Percentiles rank a stretch among this genome's conserved stretches.
Conservation (phyloP, 352 stramenopile species). For the Pythium guiyangense region DNA sequence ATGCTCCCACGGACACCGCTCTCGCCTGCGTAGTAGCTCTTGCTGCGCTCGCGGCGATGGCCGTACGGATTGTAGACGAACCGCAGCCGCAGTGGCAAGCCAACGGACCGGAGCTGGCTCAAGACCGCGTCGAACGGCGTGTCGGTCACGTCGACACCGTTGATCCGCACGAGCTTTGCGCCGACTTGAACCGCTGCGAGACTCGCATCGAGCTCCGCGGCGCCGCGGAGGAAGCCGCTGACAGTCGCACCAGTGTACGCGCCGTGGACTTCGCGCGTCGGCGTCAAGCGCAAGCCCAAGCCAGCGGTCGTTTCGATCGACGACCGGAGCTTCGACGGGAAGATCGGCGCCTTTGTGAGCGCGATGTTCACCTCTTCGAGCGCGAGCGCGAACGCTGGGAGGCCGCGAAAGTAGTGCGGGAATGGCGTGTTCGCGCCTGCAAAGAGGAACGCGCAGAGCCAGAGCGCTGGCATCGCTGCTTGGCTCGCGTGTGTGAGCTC, state of each 20-base stretch:
- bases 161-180: slow-evolving; percentile 64
- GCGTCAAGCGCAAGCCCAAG: slow-evolving; percentile 51
- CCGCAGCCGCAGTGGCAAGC: slow-evolving; percentile 51
- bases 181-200: slow-evolving; percentile 57
- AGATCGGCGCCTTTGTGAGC: slow-evolving; percentile 41
- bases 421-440: slow-evolving; percentile 72
- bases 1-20: slow-evolving; percentile 9
- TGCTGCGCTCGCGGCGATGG: slow-evolving; percentile 23
- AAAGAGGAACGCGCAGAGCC: slow-evolving; percentile 67
- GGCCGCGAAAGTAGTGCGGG: slow-evolving; percentile 53
- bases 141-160: slow-evolving; percentile 55
- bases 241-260: slow-evolving; percentile 66
- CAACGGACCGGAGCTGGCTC: slow-evolving; percentile 36
- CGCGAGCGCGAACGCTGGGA: slow-evolving; percentile 71
- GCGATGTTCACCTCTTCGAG: slow-evolving; percentile 68
- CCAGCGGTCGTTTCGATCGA: slow-evolving; percentile 48
- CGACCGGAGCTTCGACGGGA: slow-evolving; percentile 65
- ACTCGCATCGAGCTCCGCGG: slow-evolving; percentile 45
- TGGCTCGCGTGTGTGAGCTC: slow-evolving; percentile 6
- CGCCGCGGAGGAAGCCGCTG: slow-evolving; percentile 57
- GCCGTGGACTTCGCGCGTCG: slow-evolving; percentile 55
- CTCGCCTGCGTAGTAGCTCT: slow-evolving; percentile 15
- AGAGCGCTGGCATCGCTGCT: slow-evolving; percentile 42
- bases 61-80: slow-evolving; percentile 63
- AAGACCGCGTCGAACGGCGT: slow-evolving; percentile 65